These are phyloP conservation scores for Orbilia brochopaga DNA, from an alignment of 2,329 filamentous ascomycete genomes.

Conservation along the genomic window DNA sequence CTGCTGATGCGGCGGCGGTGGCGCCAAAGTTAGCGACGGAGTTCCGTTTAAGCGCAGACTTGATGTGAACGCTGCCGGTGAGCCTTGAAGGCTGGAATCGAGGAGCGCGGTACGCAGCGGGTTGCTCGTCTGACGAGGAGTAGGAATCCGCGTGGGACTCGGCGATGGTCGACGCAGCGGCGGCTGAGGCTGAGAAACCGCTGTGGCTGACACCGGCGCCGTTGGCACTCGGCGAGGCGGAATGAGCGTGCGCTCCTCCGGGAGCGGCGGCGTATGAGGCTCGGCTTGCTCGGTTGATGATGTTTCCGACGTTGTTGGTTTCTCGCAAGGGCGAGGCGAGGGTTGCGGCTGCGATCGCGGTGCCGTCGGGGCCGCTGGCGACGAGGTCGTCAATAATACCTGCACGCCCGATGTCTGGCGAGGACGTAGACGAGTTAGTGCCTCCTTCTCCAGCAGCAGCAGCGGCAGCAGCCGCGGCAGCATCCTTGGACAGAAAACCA, in stretches of 20 bases:
- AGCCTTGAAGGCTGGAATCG: constrained; percentile 48
- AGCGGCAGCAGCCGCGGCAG: too few relatives aligned
- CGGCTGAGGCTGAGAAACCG: constrained; percentile 14
- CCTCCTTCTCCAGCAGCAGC: constrained; percentile 40
- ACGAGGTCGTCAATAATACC: constrained; percentile 23
- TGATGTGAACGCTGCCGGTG: constrained; percentile 49
- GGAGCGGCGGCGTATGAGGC: constrained; percentile 14
- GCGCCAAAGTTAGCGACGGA: constrained; percentile 45
- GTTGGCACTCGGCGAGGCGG: constrained; percentile 47
- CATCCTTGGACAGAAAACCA: constrained; percentile 50
- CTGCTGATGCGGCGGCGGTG: constrained; percentile 5
- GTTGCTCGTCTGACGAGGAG: constrained; percentile 51
- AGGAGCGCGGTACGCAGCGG: constrained; percentile 44
- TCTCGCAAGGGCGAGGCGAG: constrained; percentile 47
- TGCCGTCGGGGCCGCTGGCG: constrained; percentile 17
- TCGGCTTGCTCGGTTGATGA: constrained; percentile 34
- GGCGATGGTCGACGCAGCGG: constrained; percentile 38
- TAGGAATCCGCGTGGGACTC: constrained; percentile 51
- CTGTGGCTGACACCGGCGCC: constrained; percentile 7
- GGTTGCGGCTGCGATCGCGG: constrained; percentile 5
- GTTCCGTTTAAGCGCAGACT: constrained; percentile 47
- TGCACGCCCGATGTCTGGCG: constrained; percentile 48
- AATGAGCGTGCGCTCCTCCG: constrained; percentile 31
- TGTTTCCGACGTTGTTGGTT: constrained; percentile 45
- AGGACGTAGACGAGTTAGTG: constrained; percentile 50